Evolutionary conservation across 305 asterid genomes (phyloP), one percentile per base, ranked within the genome.

Genomic region (Rubia peregrina): DNA sequence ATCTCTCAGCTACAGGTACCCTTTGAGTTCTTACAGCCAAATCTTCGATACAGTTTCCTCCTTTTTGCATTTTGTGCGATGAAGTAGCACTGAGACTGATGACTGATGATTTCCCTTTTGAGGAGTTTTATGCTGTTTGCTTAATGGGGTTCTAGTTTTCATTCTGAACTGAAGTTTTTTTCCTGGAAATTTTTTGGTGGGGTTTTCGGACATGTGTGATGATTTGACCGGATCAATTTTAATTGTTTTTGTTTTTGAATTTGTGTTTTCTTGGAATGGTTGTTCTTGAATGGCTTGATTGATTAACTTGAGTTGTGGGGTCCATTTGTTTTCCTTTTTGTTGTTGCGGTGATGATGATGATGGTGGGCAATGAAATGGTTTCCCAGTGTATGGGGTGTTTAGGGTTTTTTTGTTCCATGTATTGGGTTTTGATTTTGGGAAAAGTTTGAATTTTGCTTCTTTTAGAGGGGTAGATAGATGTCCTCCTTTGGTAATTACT

Each of bases 211-310:
- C 9, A 19, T 68, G 13, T 43, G 21, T 44, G 21, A 43, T 55
- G 74, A 65, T 69, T 55, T 75, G 67, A 69, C 65, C 43, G 67
- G 78, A 75, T 75, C 74, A 70, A 73, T 0, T 43, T 43, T 53
- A 4, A 16, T 53, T n/a, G 59, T 51, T 51, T 51, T 11, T 12
- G 51, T 60, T 61, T 10, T 30, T 62, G 46, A 17, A 46, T 59
- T 33, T 67, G 53, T 19, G 24, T 43, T 73, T 57, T 44, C 22
- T 0, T 7, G 36, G 0, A 43, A 49, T 62, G 10, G 9, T 66
- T 53, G 41, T 56, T 44, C 16, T 26, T n/a, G 43, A 6, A 42
- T 57, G 73, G 36, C 9, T 74, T 57, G 44, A 41, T 60, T 74
- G 68, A 14, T 69, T 21, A 38, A 55, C 43, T 64, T 53, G 64